Conservation (phyloP, 2,329 filamentous ascomycete species). For the Sphaerulina vaccinii region DNA sequence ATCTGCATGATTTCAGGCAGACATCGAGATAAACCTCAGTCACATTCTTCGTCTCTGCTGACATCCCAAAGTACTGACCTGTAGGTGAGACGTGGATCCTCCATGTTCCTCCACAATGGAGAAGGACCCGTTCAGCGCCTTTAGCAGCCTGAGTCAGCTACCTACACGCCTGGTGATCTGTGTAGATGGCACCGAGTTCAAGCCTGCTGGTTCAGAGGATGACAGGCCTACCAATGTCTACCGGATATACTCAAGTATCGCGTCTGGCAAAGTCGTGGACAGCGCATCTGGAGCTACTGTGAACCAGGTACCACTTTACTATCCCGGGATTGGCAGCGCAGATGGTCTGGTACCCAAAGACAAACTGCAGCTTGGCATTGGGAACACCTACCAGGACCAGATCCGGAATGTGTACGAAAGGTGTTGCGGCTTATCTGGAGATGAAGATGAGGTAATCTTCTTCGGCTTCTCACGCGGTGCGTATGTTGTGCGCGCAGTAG, state of each 20-base stretch:
- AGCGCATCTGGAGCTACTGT: constrained; percentile 6
- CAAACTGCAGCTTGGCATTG: constrained; percentile 20
- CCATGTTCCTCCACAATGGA: neutral
- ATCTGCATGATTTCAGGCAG: neutral
- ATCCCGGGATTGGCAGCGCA: constrained; percentile 21
- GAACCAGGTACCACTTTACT: constrained; percentile 21
- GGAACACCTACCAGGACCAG: constrained; percentile 25
- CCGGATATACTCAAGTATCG: constrained; percentile 21
- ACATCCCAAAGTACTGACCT: neutral
- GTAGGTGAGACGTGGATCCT: neutral
- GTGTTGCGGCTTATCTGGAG: constrained; percentile 24
- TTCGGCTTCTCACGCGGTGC: constrained; percentile 45
- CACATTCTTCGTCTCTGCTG: neutral
- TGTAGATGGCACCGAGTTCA: constrained; percentile 25
- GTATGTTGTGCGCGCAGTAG: constrained; percentile 43
- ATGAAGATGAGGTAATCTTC: constrained; percentile 42
- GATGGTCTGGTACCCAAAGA: constrained; percentile 22
- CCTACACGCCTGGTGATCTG: constrained; percentile 26
- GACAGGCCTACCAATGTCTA: constrained; percentile 23
- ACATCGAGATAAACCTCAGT: neutral
- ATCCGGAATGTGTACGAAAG: constrained; percentile 29
- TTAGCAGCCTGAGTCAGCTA: neutral
- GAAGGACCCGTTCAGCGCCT: neutral
- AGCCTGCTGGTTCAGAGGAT: constrained; percentile 4
- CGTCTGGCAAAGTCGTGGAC: constrained; percentile 19